Evolutionary conservation across 176 grass and related monocot species (phyloP), one percentile per base, ranked within the genome.

Genomic region (Cenchrus fungigraminus): DNA sequence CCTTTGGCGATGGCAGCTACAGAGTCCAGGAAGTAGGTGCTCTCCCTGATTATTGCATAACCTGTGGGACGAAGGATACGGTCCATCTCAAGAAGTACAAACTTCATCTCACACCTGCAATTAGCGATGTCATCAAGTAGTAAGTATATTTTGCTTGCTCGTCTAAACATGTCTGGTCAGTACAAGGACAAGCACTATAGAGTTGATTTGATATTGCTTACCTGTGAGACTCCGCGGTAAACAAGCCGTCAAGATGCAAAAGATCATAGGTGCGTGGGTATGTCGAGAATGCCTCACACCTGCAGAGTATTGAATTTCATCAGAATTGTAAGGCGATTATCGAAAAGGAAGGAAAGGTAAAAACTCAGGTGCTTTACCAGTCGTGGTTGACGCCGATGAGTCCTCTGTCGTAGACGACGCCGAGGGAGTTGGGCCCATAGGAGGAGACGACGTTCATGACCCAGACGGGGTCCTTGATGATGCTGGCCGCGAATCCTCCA

Each of bases 361-460:
- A 46, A 12, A 1, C 19, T 8, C 22, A 13, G 19, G 9, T 42
- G 0, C 29, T 68, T 67, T 85, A 97, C 95, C 95, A 98, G 85
- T 98, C 91, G 67, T 98, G 96, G 78, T 92, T 92, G 85, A 75
- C 81, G 67, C 96, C 96, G 71, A 98, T 92, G 50, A 98, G 89
- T 3, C 96, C 96, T 86, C 96, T 88, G 86, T 98, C 96, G 80
- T 92, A 95, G 87, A 95, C 83, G 50, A 86, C 80, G 71, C 93
- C 93, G 80, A 98, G 96, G 0, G 96, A 94, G 65, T 90, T 92
- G 14, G 86, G 82, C 3, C 70, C 91, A 76, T 95, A 95, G 34
- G 91, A 93, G 71, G 96, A 95, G 62, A 98, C 96, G 40, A 95
- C 91, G 67, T 98, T 98, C 96, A 98, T 98, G 61, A 95, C 96